These are phyloP conservation scores for Coniferiporia sulphurascens DNA, from an alignment of 1,284 basidiomycete species.

Conservation along the genomic window DNA sequence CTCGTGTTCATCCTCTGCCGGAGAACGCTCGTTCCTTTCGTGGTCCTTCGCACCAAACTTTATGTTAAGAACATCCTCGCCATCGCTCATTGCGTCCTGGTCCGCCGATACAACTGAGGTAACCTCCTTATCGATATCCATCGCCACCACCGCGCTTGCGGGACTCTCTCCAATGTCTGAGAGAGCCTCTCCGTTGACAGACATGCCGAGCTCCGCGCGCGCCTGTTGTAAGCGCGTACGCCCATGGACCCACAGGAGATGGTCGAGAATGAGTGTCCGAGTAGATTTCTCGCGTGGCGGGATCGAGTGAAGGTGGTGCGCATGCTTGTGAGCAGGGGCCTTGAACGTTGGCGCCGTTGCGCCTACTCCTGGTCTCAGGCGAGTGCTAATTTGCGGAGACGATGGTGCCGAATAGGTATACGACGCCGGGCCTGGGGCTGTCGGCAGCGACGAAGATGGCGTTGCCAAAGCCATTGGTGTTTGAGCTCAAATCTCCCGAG, in stretches of 20 bases:
- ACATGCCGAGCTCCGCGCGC: conserved; percentile 75
- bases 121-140: conserved; percentile 52
- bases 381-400: conserved; percentile 12
- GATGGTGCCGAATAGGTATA: conserved; percentile 13
- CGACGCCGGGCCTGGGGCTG: conserved; percentile 5
- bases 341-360: conserved; percentile 33
- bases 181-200: conserved; percentile 66
- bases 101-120: conserved; percentile 42
- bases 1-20: conserved; percentile 56
- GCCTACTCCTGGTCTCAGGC: conserved; percentile 9
- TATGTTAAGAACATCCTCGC: conserved; percentile 34
- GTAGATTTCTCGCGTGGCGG: conserved; percentile 77
- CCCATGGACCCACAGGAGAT: conserved; percentile 77
- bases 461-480: not conserved
- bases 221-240: conserved; percentile 77
- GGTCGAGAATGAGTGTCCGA: conserved; percentile 75
- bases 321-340: conserved; percentile 64
- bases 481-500: not conserved
- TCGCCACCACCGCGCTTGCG: conserved; percentile 69
- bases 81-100: conserved; percentile 43
- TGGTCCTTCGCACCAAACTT: conserved; percentile 18
- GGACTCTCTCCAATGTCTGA: conserved; percentile 52
- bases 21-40: conserved; percentile 39
- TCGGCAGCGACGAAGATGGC: conserved; percentile 5
- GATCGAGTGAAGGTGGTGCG: conserved; percentile 70